phyloP scores from a whole-genome alignment of 805 yeast genomes.

The Candida ortonii region DNA sequence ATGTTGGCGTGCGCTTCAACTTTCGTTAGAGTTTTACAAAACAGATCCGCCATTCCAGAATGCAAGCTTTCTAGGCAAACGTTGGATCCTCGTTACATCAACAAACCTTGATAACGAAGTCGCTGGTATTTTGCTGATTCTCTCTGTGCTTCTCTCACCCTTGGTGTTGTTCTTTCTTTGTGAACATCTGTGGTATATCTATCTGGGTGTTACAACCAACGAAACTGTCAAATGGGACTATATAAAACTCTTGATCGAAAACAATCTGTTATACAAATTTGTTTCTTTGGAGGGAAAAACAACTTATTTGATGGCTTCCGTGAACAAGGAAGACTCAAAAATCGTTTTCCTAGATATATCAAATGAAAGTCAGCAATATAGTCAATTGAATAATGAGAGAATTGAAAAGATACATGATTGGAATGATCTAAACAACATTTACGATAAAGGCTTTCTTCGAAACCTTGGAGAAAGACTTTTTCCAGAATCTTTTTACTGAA shows the following conservation, averaged over 20 bases:
- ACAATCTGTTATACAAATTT: slow-evolving; percentile 30
- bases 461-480: slow-evolving; percentile 39
- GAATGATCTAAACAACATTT: slow-evolving; percentile 40
- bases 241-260: slow-evolving; percentile 37
- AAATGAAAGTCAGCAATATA: slow-evolving; percentile 8
- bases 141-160: slow-evolving; percentile 38
- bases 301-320: slow-evolving; percentile 1
- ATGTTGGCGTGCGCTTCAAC: slow-evolving; percentile 29
- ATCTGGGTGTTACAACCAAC: slow-evolving; percentile 57
- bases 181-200: slow-evolving; percentile 45
- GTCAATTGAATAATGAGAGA: no score
- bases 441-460: slow-evolving; percentile 46
- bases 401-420: slow-evolving; percentile 24
- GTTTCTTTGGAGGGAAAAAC: slow-evolving; percentile 1
- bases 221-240: slow-evolving; percentile 55
- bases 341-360: slow-evolving; percentile 6
- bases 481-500: slow-evolving; percentile 20
- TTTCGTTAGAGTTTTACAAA: background rate
- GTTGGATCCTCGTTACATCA: slow-evolving; percentile 26
- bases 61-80: slow-evolving; percentile 14
- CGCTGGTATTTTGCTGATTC: slow-evolving; percentile 41
- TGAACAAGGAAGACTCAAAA: slow-evolving; percentile 5
- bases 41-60: slow-evolving; percentile 19
- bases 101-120: slow-evolving; percentile 36
- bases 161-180: slow-evolving; percentile 38